Evolutionary conservation across 768 basidiomycete species (phyloP), one percentile per base, ranked within the genome.

Genomic region (Sistotremastrum suecicum): DNA sequence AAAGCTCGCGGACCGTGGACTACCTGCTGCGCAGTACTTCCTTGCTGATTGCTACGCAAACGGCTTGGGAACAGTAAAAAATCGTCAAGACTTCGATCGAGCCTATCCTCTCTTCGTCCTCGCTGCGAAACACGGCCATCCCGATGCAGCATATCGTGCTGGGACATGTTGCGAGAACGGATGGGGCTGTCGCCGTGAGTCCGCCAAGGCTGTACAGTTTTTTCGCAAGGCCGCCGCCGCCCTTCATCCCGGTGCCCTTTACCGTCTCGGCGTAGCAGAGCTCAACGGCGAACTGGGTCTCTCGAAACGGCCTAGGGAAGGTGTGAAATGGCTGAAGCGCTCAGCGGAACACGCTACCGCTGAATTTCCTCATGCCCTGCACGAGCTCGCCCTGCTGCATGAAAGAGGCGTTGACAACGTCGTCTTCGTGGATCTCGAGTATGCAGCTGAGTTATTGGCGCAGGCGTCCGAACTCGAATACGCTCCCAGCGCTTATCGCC

Each of bases 131-230:
- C 95, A 98, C 56, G 86, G 89, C 10, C 94, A 98, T 59, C 83
- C 90, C 2, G 92, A 97, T 55, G 92, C 90, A 10, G 78, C 88
- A 4, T 99, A 91, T 63, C 84, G 94, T 32, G 85, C 92, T 0
- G 95, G 91, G 33, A 92, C 92, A 3, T 99, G 95, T 60, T 95
- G 89, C 63, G 95, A 99, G 71, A 92, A 97, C 55, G 95, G 92
- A 31, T 98, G 94, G 95, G 95, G 95, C 5, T 94, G 90, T 60
- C 71, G 94, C 43, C 75, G 90, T 9, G 95, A 98, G 63, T 81
- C 78, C 11, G 80, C 81, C 39, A 97, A 97, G 58, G 90, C 94
- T 0, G 63, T 97, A 34, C 80, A 84, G 47, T 95, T 91, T 67
- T 98, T 83, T 68, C 78, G 85, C 48, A 98, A 95, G 63, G 89